Base-by-base conservation (phyloP, 129 eudicot species). In the Cynara cardunculus region DNA sequence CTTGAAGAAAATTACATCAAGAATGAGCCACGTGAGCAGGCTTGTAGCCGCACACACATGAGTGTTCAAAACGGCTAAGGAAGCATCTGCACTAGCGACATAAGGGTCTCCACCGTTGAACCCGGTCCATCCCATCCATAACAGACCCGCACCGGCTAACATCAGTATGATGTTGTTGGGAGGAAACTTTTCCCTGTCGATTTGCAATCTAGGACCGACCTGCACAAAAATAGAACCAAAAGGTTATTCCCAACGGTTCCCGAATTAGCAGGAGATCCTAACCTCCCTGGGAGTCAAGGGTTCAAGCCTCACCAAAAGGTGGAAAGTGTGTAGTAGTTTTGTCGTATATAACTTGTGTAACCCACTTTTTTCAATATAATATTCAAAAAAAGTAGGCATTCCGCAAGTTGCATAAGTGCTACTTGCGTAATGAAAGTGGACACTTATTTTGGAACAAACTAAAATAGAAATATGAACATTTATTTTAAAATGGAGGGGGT, bases 111-210 rank as follows among this genome's bases (percentile, higher is more conserved):
- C 94, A 19, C 94, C 94, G 16, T 89, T 89, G 89, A 89, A 87
- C 74, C 94, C 94, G 16, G 88, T 85, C 94, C 94, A 89, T 16
- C 94, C 94, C 85, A 89, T 85, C 94, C 94, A 89, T 39, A 89
- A 76, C 62, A 89, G 76, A 27, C 93, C 93, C 0, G 91, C 93
- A 49, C 93, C 93, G 14, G 89, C 88, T 35, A 89, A 73, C 89
- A 87, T 87, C 85, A 89, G 25, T 3, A 87, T 82, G 13, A 87
- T 87, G 83, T 85, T 89, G 86, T 87, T 89, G 49, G 93, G 93
- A 12, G 81, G 85, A 49, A 84, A 89, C 0, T 25, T 77, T 25
- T 85, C 84, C 35, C 88, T 85, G 71, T 89, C 91, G 69, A 30
- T 46, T 1, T 78, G 81, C 6, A 49, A 70, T 41, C 94, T 83